Evolutionary conservation across 2,329 filamentous ascomycete genomes (phyloP), one percentile per base, ranked within the genome.

Genomic region (Fusarium verticillioides): DNA sequence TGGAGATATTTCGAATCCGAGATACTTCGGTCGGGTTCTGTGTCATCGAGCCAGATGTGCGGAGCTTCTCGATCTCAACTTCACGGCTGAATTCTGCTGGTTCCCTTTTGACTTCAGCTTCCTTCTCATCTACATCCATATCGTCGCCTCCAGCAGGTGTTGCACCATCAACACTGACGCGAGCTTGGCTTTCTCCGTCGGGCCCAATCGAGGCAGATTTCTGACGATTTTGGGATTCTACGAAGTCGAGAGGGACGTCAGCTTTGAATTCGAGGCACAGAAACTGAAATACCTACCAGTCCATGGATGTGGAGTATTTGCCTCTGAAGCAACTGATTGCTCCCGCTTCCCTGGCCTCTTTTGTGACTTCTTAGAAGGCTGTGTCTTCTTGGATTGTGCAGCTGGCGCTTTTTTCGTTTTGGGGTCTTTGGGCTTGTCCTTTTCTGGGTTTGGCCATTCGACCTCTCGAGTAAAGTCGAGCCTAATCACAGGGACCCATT

Each of bases 11-110:
- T 78, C 96, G 92, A 62, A 99, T 97, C 60, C 97, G 93, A 30
- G 96, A 96, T 69, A 99, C 95, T 80, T 99, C 97, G 18, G 96
- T 95, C 64, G 97, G 96, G 75, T 98, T 98, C 81, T 99, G 97
- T 16, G 97, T 99, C 96, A 99, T 98, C 69, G 95, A 98, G 37
- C 96, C 97, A 30, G 94, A 94, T 7, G 95, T 97, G 44, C 96
- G 91, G 15, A 99, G 87, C 80, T 98, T 97, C 81, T 99, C 96
- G 64, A 98, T 98, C 82, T 99, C 96, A 73, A 97, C 94, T 81
- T 97, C 94, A 56, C 93, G 90, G 72, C 92, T 92, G 79, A 94
- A 96, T 9, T 87, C 86, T 18, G 84, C 83, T 69, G 82, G 86
- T 78, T 88, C 84, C 61, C 83, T 84, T 77, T 85, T 86, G 9